phyloP scores from a whole-genome alignment of 2,329 filamentous ascomycete genomes.

The Escovopsis sp. region DNA sequence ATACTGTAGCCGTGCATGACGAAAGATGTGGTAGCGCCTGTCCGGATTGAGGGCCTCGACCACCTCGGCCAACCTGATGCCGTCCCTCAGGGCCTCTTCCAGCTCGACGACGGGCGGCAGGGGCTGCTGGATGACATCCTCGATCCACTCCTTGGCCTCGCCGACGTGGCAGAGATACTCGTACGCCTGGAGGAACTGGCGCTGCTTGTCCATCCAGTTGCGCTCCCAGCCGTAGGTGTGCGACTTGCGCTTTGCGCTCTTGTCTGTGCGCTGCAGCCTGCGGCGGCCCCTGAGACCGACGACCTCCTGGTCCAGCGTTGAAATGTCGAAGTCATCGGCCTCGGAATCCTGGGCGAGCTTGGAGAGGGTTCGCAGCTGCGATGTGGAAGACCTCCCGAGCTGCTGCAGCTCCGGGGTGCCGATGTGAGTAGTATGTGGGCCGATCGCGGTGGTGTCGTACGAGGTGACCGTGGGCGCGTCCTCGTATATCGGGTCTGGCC shows the following conservation, averaged over 20 bases:
- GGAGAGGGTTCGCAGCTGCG: slow-evolving; percentile 75
- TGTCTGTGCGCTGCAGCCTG: slow-evolving; percentile 59
- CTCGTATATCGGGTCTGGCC: slow-evolving; percentile 34
- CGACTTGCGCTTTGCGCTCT: slow-evolving; percentile 29
- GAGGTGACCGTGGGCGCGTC: slow-evolving; percentile 17
- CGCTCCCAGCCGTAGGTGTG: slow-evolving; percentile 58
- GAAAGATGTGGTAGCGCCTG: slow-evolving; percentile 67
- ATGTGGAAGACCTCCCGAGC: slow-evolving; percentile 76
- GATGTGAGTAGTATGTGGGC: slow-evolving; percentile 27
- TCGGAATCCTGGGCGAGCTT: slow-evolving; percentile 62
- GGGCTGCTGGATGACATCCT: slow-evolving; percentile 67
- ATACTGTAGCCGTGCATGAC: slow-evolving; percentile 71
- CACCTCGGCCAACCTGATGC: slow-evolving; percentile 85
- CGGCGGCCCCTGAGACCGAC: slow-evolving; percentile 73
- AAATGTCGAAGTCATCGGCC: slow-evolving; percentile 68
- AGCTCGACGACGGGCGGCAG: slow-evolving; percentile 88
- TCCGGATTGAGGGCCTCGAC: slow-evolving; percentile 78
- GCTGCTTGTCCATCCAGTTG: slow-evolving; percentile 98
- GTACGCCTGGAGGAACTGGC: slow-evolving; percentile 91
- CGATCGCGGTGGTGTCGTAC: slow-evolving; percentile 16
- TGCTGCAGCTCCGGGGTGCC: slow-evolving; percentile 61
- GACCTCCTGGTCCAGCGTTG: slow-evolving; percentile 67
- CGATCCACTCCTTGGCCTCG: slow-evolving; percentile 98
- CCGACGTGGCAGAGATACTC: slow-evolving; percentile 98
- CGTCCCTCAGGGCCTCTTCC: slow-evolving; percentile 82